Evolutionary conservation across 2,329 filamentous ascomycete species (phyloP), one percentile per base, ranked within the genome.

Genomic region (Ramichloridium luteum): DNA sequence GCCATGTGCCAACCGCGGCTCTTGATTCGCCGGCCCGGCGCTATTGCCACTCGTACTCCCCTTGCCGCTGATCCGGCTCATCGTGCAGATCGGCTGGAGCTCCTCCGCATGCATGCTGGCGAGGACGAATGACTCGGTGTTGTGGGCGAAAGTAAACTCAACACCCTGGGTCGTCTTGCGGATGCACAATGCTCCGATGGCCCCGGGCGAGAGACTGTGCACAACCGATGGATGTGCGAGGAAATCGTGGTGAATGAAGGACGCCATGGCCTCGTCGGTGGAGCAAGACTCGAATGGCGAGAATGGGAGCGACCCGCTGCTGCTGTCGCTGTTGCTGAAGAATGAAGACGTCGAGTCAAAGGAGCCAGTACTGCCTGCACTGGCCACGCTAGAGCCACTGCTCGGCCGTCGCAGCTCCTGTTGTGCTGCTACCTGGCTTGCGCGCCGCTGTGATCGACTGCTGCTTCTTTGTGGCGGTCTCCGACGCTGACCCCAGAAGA

Each of bases 131-230:
- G 74, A 78, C 54, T 96, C 88, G 1, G 90, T 98, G 51, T 96
- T 98, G 64, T 98, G 90, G 1, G 80, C 86, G 61, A 93, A 98
- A 57, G 88, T 88, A 31, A 98, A 70, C 51, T 80, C 84, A 42
- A 83, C 74, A 1, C 84, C 85, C 13, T 72, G 67, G 9, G 64
- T 65, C 1, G 72, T 78, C 62, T 85, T 90, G 62, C 96, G 96
- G 47, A 94, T 80, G 1, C 77, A 76, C 64, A 98, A 76, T 36
- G 93, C 72, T 2, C 90, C 90, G 48, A 98, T 92, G 16, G 88
- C 86, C 3, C 82, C 84, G n/a, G 74, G 67, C 8, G 83, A 88
- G 33, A 77, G 72, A 47, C 84, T 90, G 47, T 78, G 67, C 45
- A 65, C 69, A 40, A 98, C 86, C 30, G 85, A 83, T 0, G 85